Percentiles rank a stretch among this genome's conserved stretches.
Conservation (phyloP, 2,329 filamentous ascomycete genomes). For the Verticillium nonalfalfae region DNA sequence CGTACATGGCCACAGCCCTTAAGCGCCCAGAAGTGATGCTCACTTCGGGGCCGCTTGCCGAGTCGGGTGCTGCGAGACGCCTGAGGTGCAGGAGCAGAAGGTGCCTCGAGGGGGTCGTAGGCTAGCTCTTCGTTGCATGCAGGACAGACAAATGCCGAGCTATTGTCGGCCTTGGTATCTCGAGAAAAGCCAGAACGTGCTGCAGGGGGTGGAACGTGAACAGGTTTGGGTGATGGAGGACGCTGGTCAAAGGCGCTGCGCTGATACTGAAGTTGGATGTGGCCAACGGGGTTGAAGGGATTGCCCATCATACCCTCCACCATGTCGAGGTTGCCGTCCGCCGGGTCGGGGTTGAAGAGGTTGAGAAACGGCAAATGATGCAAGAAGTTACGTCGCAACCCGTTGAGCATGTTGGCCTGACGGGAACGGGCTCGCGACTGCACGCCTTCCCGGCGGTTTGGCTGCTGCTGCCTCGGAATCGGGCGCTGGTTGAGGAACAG, state of each 20-base stretch:
- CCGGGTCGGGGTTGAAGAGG: neutral
- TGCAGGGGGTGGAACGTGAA: constrained; percentile 56
- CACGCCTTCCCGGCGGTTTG: neutral
- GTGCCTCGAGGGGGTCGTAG: constrained; percentile 49
- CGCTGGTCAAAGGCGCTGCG: constrained; percentile 21
- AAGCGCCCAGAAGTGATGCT: constrained; percentile 88
- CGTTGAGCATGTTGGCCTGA: neutral
- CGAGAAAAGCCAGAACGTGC: constrained; percentile 75
- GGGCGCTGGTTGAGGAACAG: neutral
- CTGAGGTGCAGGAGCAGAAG: constrained; percentile 14
- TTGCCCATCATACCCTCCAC: neutral
- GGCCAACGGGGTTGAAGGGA: constrained; percentile 9
- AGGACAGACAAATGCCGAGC: constrained; percentile 65
- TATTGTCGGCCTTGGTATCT: constrained; percentile 61
- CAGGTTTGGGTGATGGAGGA: constrained; percentile 32
- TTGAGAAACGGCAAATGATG: neutral
- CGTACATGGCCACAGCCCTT: constrained; percentile 88
- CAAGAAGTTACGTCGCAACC: neutral
- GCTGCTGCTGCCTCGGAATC: neutral
- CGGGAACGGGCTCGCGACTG: neutral
- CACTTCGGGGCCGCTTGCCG: constrained; percentile 45
- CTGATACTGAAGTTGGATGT: constrained; percentile 13
- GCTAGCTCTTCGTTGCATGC: constrained; percentile 82
- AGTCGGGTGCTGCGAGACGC: constrained; percentile 26
- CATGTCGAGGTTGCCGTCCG: neutral